Evolutionary conservation across 208 protist genomes (phyloP), one percentile per base, ranked within the genome.

Genomic region (Acanthamoeba divionensis): DNA sequence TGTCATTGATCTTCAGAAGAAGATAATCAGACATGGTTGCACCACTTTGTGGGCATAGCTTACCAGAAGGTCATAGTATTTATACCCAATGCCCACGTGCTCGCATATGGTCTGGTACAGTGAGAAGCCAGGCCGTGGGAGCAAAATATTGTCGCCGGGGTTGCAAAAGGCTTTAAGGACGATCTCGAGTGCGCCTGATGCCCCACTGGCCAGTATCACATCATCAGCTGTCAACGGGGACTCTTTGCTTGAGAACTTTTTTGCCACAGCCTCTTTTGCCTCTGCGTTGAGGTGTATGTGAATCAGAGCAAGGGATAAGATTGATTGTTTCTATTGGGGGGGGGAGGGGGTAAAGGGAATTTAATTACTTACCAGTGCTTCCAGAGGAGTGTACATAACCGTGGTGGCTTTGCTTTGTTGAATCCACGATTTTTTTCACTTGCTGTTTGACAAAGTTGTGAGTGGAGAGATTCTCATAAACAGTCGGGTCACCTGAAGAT

Each of bases 101-200:
- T 95, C 94, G 67, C 94, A 97, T 12, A 98, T 93, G 44, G 96
- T 97, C 36, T 97, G 92, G 94, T 98, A 98, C 26, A 98, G 94
- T n/a, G 97, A 96, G 91, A 98, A 98, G 57, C 96, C 95, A 31
- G 97, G 97, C 26, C 88, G 88, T 41, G 96, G 96, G 21, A 98
- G 65, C n/a, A 98, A 95, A 44, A 98, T 94, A 85, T 98, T 98
- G 75, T 98, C 94, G 41, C 96, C 96, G 63, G 79, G 82, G 85
- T 98, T 95, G 77, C 91, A 93, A 13, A 98, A 54, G 3, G 92
- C 96, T 3, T 90, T 92, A 67, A 98, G 91, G 44, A 94, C 94
- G 54, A 98, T 92, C 48, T 98, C 93, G 52, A 98, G 93, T 24
- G 96, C 97, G 55, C 97, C 96, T 13, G 96, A 97, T 57, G 94